Conservation (phyloP, 257 asterid genomes). For the Nicotiana attenuata region DNA sequence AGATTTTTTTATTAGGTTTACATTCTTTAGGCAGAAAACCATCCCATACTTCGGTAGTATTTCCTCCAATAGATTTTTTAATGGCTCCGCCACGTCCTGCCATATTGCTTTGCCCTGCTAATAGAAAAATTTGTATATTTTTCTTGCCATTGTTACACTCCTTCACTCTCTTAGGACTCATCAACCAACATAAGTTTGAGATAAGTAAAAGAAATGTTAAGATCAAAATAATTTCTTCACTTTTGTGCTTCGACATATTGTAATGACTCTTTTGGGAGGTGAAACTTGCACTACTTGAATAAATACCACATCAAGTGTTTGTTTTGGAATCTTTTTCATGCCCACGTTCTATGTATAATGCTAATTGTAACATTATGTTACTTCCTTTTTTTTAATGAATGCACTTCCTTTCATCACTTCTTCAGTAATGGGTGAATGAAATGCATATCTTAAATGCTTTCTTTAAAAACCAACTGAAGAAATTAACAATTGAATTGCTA, state of each 20-base stretch:
- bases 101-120: constrained; percentile 96
- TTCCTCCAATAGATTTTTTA: neutral
- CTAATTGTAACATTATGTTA: neutral
- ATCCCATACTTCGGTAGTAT: constrained; percentile 42
- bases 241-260: neutral
- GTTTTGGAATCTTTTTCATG: neutral
- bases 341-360: neutral
- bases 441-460: neutral
- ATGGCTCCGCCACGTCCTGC: constrained; percentile 73
- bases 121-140: constrained; percentile 38
- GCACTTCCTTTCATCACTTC: neutral
- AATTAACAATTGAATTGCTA: neutral
- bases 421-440: neutral
- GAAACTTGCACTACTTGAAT: neutral
- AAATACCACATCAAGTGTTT: neutral
- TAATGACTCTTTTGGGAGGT: neutral
- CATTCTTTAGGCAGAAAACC: constrained; percentile 47
- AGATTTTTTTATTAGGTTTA: constrained; percentile 22
- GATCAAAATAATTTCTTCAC: neutral
- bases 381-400: neutral
- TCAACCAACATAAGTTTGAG: constrained; percentile 7
- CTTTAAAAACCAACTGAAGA: neutral
- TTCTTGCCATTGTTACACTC: neutral
- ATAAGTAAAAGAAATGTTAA: neutral
- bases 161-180: neutral